Base-by-base conservation (phyloP, 495 filamentous ascomycete genomes). In the Oidiodendron maius region DNA sequence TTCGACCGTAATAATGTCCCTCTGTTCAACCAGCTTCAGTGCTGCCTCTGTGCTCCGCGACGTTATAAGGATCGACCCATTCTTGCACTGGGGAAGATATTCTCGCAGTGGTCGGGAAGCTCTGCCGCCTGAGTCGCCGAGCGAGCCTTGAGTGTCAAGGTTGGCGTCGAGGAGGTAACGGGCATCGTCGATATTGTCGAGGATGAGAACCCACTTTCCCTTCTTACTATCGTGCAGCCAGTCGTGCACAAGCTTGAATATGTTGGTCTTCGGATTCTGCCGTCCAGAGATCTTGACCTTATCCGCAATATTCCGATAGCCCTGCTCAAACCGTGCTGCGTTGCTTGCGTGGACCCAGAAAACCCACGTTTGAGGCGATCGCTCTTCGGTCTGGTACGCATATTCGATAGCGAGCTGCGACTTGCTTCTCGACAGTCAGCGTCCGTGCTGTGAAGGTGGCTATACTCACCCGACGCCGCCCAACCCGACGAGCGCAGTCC, bases 391-490 rank as follows among this genome's bases (percentile, higher is more conserved):
- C 22, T 23, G 37, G 20, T 71, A 67, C 18, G 41, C 32, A 42
- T 66, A 51, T 44, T 40, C 9, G 35, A 40, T 50, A 16, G 46
- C 51, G 11, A 44, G 16, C 24, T 50, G 46, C 34, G 51, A 54
- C 39, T 54, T 54, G 11, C 51, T 50, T 44, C 21, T 20, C 9
- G 8, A 21, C 8, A 39, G 6, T 32, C 16, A 17, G 16, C 13
- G 10, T 22, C n/a, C 13, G 13, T 10, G n/a, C 11, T 6, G 41
- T 22, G 13, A 12, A n/a, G 13, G 17, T 34, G 12, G 22, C 15
- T 67, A 52, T 65, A n/a, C n/a, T n/a, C n/a, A 73, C 71, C 72
- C 72, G 15, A 72, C 64, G 16, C 72, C 72, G 17, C 72, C 72
- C 21, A 75, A 53, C 1, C 69, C 71, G 16, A 39, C 36, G 36